These are phyloP conservation scores for Jamesozyma spencerorum DNA, from an alignment of 805 yeast species.

Conservation along the genomic window DNA sequence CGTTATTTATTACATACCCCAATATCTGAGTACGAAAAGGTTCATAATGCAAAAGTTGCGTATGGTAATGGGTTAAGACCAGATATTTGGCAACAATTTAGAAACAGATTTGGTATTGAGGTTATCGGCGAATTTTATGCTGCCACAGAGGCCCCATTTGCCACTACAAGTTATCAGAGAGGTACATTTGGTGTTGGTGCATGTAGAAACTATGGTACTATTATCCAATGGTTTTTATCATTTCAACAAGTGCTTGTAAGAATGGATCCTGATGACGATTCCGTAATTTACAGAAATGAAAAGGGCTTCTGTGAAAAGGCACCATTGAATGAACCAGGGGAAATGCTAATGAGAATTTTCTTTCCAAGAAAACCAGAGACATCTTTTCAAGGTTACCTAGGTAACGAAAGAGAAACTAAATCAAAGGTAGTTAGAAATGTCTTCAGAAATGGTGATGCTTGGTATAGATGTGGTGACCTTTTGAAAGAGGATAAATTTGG, in stretches of 20 bases:
- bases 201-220: conserved; percentile 66
- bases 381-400: conserved; percentile 83
- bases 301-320: conserved; percentile 54
- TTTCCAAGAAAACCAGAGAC: conserved; percentile 55
- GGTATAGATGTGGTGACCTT: conserved; percentile 83
- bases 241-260: conserved; percentile 53
- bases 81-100: conserved; percentile 81
- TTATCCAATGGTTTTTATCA: conserved; percentile 44
- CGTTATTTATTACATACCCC: conserved; percentile 68
- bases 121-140: conserved; percentile 89
- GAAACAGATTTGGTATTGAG: conserved; percentile 61
- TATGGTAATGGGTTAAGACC: conserved; percentile 86
- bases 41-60: conserved; percentile 58
- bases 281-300: conserved; percentile 60
- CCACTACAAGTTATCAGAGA: conserved; percentile 67
- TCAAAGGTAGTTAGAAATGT: conserved; percentile 68
- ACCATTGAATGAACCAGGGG: conserved; percentile 65
- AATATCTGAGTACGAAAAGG: conserved; percentile 52
- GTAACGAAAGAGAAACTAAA: conserved; percentile 68
- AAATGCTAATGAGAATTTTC: conserved; percentile 67
- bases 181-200: conserved; percentile 84
- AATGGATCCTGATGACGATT: conserved; percentile 75
- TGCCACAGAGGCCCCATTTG: conserved; percentile 87
- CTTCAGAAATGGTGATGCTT: conserved; percentile 79
- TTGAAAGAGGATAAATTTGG: conserved; percentile 60